Evolutionary conservation across 164 flowering plant genomes (phyloP).

Genomic region (Houttuynia cordata): DNA sequence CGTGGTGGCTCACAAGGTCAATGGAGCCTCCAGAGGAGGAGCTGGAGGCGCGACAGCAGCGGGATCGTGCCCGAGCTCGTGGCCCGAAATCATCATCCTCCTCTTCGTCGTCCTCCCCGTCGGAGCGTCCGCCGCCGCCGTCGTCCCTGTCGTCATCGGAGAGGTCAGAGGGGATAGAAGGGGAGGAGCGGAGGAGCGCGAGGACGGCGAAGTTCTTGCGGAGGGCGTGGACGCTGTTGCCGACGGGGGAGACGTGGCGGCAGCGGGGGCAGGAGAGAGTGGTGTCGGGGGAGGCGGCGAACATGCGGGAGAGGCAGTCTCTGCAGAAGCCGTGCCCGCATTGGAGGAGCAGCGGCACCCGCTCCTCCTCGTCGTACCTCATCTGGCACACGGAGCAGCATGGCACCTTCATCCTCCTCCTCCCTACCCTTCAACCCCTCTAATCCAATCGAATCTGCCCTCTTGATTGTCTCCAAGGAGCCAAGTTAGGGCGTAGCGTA

Average conservation of each 20-base stretch:
- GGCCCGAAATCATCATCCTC: conserved; percentile 20
- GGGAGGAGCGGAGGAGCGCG: conserved; percentile 36
- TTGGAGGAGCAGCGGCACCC: conserved; percentile 84
- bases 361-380: conserved; percentile 74
- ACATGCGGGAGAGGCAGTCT: conserved; percentile 73
- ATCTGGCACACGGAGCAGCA: conserved; percentile 88
- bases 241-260: conserved; percentile 73
- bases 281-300: conserved; percentile 55
- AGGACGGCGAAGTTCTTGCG: conserved; percentile 82
- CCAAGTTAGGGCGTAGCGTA: too few species aligned
- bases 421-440: too few species aligned
- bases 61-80: conserved; percentile 10
- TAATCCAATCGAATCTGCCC: too few species aligned
- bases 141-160: conserved; percentile 40
- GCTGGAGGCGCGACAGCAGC: conserved; percentile 29
- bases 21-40: conserved; percentile 34
- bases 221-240: conserved; percentile 77
- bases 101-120: conserved; percentile 15
- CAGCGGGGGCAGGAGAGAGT: conserved; percentile 82
- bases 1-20: conserved; percentile 49
- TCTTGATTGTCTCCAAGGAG: too few species aligned
- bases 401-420: conserved; percentile 51
- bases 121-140: conserved; percentile 13
- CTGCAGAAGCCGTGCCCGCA: conserved; percentile 99
- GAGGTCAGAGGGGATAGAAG: conserved; percentile 17